Base-by-base conservation (phyloP, 257 asterid genomes). In the Solanum neorickii region DNA sequence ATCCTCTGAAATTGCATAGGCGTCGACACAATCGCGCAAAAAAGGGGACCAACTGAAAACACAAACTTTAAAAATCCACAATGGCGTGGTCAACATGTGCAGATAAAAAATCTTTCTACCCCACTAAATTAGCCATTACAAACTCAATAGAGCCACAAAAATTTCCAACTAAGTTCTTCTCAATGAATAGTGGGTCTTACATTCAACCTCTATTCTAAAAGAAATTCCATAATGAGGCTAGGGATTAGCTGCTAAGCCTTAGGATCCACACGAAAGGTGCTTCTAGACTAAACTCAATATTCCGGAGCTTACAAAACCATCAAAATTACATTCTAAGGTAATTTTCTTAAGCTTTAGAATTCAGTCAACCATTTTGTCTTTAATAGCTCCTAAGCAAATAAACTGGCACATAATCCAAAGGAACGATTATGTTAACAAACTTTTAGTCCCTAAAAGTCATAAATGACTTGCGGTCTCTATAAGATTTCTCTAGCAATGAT, bases 291-390 rank as follows among this genome's bases (percentile, higher is more conserved):
- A 20, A 20, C 25, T 56, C 25, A 18, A 56, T 20, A 25, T 56
- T 56, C 0, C 5, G 0, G 2, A 56, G 12, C 65, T 56, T 18
- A 20, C 1, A 3, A 0, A 20, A 56, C 11, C 1, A 4, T 56
- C 65, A 56, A 56, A 18, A 56, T 18, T 56, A 2, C 2, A 56
- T 56, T 56, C 1, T 20, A 5, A 56, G 65, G n/a, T 56, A 3
- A 11, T 56, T 18, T 56, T 56, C 25, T 56, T 56, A 56, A 56
- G 12, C 2, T 56, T 56, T 56, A 18, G 12, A 56, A n/a, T 20
- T 7, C 3, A 56, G 25, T 56, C 65, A 56, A 56, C 12, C 5
- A 6, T 20, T 56, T 9, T 1, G 3, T 4, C 21, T 56, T 18
- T 7, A 20, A 56, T 18, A 56, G 25, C 0, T 56, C 65, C 12